These are phyloP conservation scores for Noccaea caerulescens DNA, from an alignment of 345 rosid species.

Conservation along the genomic window DNA sequence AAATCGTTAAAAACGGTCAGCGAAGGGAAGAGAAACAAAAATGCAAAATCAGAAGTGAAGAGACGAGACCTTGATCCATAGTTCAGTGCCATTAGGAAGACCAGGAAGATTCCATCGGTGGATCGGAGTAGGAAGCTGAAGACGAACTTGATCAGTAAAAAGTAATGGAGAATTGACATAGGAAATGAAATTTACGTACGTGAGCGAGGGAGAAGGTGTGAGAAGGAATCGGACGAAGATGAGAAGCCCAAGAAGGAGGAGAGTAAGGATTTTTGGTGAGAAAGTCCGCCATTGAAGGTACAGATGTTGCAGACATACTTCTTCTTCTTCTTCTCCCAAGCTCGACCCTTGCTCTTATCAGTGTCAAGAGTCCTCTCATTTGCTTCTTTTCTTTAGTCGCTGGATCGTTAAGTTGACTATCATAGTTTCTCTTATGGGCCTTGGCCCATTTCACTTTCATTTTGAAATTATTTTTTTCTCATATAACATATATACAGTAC, in stretches of 20 bases:
- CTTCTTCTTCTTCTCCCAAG: constrained; percentile 1
- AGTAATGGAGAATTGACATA: background rate
- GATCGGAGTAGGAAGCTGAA: constrained; percentile 83
- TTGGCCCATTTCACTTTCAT: constrained; percentile 13
- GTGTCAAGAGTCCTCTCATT: constrained; percentile 19
- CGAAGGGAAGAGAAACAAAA: background rate
- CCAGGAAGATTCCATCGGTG: constrained; percentile 86
- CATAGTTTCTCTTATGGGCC: constrained; percentile 16
- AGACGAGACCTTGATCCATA: constrained; percentile 73
- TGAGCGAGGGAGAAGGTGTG: constrained; percentile 71
- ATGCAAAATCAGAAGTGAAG: background rate
- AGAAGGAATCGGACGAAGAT: constrained; percentile 63
- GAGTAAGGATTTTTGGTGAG: constrained; percentile 57
- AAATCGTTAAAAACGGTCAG: constrained; percentile 7
- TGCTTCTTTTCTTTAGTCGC: background rate
- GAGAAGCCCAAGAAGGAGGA: constrained; percentile 80
- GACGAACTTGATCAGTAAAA: constrained; percentile 16
- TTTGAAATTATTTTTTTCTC: background rate
- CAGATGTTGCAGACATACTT: constrained; percentile 41
- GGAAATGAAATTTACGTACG: constrained; percentile 37
- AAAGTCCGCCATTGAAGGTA: constrained; percentile 51
- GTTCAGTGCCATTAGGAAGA: constrained; percentile 72
- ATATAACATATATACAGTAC: too few species aligned
- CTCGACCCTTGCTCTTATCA: constrained; percentile 22
- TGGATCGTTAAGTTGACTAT: background rate